A percentile compares a stretch with the other conserved stretches of the same genome.
phyloP scores from a whole-genome alignment of 1,284 basidiomycete genomes.

The Golubevia sp. region DNA sequence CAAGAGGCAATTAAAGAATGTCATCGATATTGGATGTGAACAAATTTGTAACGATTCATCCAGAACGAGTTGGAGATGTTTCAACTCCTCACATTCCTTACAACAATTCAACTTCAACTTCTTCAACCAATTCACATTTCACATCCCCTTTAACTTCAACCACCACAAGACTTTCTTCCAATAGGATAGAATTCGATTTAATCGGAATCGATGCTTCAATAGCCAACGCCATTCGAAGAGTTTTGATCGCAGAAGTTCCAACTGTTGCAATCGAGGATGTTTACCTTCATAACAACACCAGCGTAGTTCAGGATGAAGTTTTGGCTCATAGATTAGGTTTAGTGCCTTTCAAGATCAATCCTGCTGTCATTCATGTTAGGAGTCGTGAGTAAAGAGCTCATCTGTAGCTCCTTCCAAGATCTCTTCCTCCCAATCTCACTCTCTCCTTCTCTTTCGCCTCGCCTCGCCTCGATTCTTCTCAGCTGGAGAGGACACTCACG shows the following conservation, averaged over 20 bases:
- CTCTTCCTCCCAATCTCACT: slow-evolving; percentile 60
- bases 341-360: slow-evolving; percentile 85
- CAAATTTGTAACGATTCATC: slow-evolving; percentile 46
- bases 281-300: slow-evolving; percentile 94
- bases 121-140: slow-evolving; percentile 12
- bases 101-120: slow-evolving; percentile 10
- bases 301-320: slow-evolving; percentile 92
- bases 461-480: not conserved
- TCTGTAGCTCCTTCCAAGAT: not conserved
- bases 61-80: slow-evolving; percentile 50
- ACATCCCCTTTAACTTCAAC: slow-evolving; percentile 27
- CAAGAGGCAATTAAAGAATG: too few relatives aligned
- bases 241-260: slow-evolving; percentile 93
- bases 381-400: slow-evolving; percentile 38
- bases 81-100: slow-evolving; percentile 46
- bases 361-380: slow-evolving; percentile 66
- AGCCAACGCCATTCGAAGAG: slow-evolving; percentile 89
- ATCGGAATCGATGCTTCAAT: slow-evolving; percentile 95
- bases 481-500: slow-evolving; percentile 68
- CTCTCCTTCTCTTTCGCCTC: not conserved
- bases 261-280: slow-evolving; percentile 91
- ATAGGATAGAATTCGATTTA: slow-evolving; percentile 92
- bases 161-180: slow-evolving; percentile 48
- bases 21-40: slow-evolving; percentile 36
- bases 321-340: slow-evolving; percentile 88